Evolutionary conservation across 768 basidiomycete genomes (phyloP).

Genomic region (Tylopilus intermedius): DNA sequence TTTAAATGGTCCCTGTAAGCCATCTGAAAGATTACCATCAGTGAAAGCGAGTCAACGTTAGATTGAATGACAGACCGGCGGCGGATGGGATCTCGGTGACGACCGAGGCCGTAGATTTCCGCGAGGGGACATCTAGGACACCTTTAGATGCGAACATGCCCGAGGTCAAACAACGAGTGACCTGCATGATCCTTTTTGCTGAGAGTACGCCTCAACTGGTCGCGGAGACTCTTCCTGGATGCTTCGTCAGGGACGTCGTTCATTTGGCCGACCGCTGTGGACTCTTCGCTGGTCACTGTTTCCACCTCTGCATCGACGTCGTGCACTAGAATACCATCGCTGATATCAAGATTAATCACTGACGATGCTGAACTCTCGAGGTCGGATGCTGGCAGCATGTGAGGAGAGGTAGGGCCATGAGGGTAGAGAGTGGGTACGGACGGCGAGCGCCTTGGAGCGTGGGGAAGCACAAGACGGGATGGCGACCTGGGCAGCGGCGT

Average conservation of each 20-base stretch:
- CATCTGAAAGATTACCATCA: constrained; percentile 9
- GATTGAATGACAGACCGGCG: constrained; percentile 16
- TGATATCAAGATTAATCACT: constrained; percentile 58
- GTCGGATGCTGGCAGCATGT: constrained; percentile 30
- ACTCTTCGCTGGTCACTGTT: constrained; percentile 49
- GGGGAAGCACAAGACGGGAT: constrained; percentile 51
- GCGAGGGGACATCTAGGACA: constrained; percentile 11
- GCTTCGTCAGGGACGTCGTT: constrained; percentile 47
- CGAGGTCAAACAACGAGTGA: constrained; percentile 17
- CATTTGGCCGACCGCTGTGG: constrained; percentile 42
- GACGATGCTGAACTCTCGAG: constrained; percentile 70
- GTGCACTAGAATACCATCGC: constrained; percentile 66
- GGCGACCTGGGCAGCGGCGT: constrained; percentile 40
- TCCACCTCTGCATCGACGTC: constrained; percentile 65
- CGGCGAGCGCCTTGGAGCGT: constrained; percentile 46
- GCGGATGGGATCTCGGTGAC: constrained; percentile 33
- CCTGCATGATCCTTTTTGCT: constrained; percentile 49
- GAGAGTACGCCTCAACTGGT: constrained; percentile 66
- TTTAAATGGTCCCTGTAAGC: constrained; percentile 28
- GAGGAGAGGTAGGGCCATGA: constrained; percentile 34
- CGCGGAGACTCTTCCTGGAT: constrained; percentile 61
- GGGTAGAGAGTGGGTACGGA: constrained; percentile 56
- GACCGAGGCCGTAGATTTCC: constrained; percentile 17
- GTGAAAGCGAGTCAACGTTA: constrained; percentile 1
- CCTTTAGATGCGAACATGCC: constrained; percentile 7